These are phyloP conservation scores for Magnaporthiopsis incrustans DNA, from an alignment of 2,329 filamentous ascomycete species.

Conservation along the genomic window DNA sequence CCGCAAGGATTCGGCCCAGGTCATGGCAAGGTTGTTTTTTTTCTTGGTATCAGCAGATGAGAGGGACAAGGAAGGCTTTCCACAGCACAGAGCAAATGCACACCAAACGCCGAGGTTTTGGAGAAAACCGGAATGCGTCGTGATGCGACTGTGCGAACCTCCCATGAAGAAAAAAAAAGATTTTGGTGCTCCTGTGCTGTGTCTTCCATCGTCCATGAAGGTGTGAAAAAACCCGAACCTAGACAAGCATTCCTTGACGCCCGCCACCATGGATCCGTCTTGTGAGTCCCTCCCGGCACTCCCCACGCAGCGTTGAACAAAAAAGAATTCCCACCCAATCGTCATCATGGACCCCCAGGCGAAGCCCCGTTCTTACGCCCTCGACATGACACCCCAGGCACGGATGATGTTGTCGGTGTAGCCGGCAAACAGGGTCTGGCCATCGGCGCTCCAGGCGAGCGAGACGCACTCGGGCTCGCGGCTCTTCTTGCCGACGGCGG, in stretches of 20 bases:
- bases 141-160: slow-evolving; percentile 5
- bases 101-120: not conserved
- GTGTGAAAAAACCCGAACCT: slow-evolving; percentile 23
- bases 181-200: slow-evolving; percentile 7
- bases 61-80: not conserved
- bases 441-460: slow-evolving; percentile 95
- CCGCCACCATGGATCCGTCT: slow-evolving; percentile 23
- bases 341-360: slow-evolving; percentile 1
- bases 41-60: not conserved
- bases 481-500: slow-evolving; percentile 96
- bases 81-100: not conserved
- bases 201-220: slow-evolving; percentile 4
- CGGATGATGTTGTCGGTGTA: slow-evolving; percentile 99
- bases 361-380: slow-evolving; percentile 51
- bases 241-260: slow-evolving; percentile 27
- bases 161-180: slow-evolving; percentile 1
- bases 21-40: not conserved
- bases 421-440: slow-evolving; percentile 98
- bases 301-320: slow-evolving; percentile 10
- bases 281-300: slow-evolving; percentile 7
- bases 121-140: not conserved
- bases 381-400: slow-evolving; percentile 95
- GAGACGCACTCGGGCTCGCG: slow-evolving; percentile 96
- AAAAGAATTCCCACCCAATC: slow-evolving; percentile 6
- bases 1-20: no score